Conservation (phyloP, 257 asterid species). For the Nemophila menziesii region DNA sequence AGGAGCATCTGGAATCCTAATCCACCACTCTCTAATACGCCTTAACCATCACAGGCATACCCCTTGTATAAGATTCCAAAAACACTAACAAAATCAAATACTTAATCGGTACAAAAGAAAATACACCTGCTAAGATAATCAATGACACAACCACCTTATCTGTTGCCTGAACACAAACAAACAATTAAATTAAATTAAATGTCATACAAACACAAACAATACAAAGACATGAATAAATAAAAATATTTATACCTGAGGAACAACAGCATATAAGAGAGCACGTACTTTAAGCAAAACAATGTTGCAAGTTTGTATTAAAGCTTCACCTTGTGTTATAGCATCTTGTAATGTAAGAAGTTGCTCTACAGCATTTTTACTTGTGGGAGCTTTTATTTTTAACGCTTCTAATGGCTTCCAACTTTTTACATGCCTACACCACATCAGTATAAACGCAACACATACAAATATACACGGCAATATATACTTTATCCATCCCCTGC, state of each 20-base stretch:
- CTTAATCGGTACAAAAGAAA: slow-evolving; percentile 39
- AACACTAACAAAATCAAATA: slow-evolving; percentile 31
- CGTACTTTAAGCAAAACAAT: slow-evolving; percentile 56
- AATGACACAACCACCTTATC: slow-evolving; percentile 32
- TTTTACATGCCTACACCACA: slow-evolving; percentile 42
- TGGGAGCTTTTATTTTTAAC: slow-evolving; percentile 53
- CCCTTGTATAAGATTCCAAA: slow-evolving; percentile 56
- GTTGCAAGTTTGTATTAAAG: slow-evolving; percentile 59
- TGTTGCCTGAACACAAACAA: slow-evolving; percentile 61
- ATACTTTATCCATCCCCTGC: slow-evolving; percentile 65
- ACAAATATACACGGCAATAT: slow-evolving; percentile 37
- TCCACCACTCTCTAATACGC: slow-evolving; percentile 81
- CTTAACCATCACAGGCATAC: slow-evolving; percentile 45
- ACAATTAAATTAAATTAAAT: no score
- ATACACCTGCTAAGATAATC: slow-evolving; percentile 21
- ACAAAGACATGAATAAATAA: neutral
- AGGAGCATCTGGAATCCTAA: slow-evolving; percentile 79
- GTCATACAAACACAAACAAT: neutral
- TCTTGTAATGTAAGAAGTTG: slow-evolving; percentile 70
- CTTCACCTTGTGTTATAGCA: slow-evolving; percentile 55
- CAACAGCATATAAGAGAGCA: slow-evolving; percentile 54
- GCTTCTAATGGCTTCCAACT: slow-evolving; percentile 42
- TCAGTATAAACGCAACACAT: slow-evolving; percentile 48
- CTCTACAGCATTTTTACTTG: slow-evolving; percentile 70
- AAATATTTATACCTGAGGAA: slow-evolving; percentile 52